Base-by-base conservation (phyloP, 1,139 yeast species). In the Blastobotrys malaysiensis region DNA sequence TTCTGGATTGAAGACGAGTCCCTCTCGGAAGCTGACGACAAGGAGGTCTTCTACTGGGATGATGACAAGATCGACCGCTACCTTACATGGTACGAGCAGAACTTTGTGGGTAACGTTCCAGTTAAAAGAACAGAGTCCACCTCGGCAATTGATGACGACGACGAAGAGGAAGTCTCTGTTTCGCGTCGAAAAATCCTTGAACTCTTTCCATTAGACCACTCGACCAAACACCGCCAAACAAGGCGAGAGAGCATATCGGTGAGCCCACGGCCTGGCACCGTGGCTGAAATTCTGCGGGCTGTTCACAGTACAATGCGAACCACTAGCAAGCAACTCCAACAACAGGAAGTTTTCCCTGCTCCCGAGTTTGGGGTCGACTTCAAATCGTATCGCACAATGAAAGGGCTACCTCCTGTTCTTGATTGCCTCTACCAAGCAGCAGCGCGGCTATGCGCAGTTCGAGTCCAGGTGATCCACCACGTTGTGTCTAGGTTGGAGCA, bases 1-100 rank as follows among this genome's bases (percentile, higher is more conserved):
- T 39, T 65, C 2, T 71, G 72, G 73, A 49, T 63, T 18, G 64
- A 62, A 26, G 69, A 66, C 27, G 70, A 68, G 49, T 53, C 59
- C 9, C 58, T 61, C 16, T 56, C 56, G 6, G 59, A 57, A 4
- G 60, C 59, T 1, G 70, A 67, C 43, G 69, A 66, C 26, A 58
- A 64, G 7, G 66, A 67, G 13, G 63, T 63, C 1, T 52, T 61
- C 21, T 63, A 54, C 49, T 71, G 74, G 75, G 59, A 60, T 46
- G 49, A 56, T 4, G 59, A 56, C 2, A 60, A 65, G 43, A 53
- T 64, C 6, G 65, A 63, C n/a, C 55, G 65, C 16, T 72, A 64
- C 52, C 48, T 71, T 22, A 57, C 60, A 16, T 71, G 73, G 71
- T 66, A 62, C 52, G 66, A 64, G 46, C 55, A 58, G n/a, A 56